A percentile compares a stretch with the other conserved stretches of the same genome.
Conservation (phyloP, 805 yeast genomes). For the Lipomyces anomalus region DNA sequence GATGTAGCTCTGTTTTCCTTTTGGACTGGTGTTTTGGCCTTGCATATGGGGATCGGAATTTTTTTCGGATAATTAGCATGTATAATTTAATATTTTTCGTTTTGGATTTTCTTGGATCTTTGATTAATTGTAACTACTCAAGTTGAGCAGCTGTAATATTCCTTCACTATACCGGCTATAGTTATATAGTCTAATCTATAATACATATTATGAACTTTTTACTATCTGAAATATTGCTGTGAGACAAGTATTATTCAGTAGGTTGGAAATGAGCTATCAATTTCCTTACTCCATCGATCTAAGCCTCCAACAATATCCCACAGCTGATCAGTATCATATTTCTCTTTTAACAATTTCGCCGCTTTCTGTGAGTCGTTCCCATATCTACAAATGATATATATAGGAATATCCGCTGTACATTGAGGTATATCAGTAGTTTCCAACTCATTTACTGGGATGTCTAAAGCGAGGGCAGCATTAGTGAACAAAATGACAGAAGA, state of each 20-base stretch:
- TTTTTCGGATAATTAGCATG: too few relatives aligned
- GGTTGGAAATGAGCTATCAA: constrained; percentile 58
- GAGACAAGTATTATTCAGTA: constrained; percentile 39
- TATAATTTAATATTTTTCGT: too few relatives aligned
- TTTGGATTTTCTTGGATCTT: too few relatives aligned
- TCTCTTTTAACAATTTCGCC: constrained; percentile 48
- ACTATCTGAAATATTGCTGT: background rate
- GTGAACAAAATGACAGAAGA: background rate
- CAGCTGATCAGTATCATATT: constrained; percentile 45
- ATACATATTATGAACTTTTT: background rate
- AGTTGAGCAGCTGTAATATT: too few relatives aligned
- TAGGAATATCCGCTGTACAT: too few relatives aligned
- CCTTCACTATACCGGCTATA: too few relatives aligned
- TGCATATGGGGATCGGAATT: too few relatives aligned
- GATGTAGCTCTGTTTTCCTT: too few relatives aligned
- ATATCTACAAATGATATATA: constrained; percentile 70
- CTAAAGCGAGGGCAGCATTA: constrained; percentile 2
- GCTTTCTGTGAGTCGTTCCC: constrained; percentile 92
- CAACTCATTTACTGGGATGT: constrained; percentile 15
- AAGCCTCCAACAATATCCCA: constrained; percentile 78
- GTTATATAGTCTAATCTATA: background rate
- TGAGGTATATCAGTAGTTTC: too few relatives aligned
- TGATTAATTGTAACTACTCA: too few relatives aligned
- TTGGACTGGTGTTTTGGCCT: too few relatives aligned
- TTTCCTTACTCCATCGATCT: constrained; percentile 53